These are phyloP conservation scores for Komagataella ulmi DNA, from an alignment of 805 yeast genomes.

Conservation along the genomic window DNA sequence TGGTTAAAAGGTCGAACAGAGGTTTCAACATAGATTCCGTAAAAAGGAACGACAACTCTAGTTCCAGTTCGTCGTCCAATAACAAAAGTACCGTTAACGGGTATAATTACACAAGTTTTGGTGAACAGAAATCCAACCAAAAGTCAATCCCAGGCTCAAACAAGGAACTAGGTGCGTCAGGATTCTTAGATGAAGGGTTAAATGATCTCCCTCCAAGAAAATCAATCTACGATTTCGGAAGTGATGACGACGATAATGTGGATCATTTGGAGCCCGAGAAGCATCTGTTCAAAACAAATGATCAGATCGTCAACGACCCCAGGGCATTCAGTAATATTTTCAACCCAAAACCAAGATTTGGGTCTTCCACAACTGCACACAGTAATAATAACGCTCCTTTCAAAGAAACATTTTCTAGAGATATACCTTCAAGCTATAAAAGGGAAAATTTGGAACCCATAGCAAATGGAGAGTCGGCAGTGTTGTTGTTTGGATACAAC, in stretches of 20 bases:
- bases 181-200: constrained; percentile 8
- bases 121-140: neutral
- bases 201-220: constrained; percentile 36
- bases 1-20: constrained; percentile 1
- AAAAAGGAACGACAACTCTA: neutral
- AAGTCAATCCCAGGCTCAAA: neutral
- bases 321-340: constrained; percentile 30
- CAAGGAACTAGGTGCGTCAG: neutral
- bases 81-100: neutral
- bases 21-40: neutral
- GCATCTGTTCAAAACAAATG: constrained; percentile 18
- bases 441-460: constrained; percentile 5
- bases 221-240: constrained; percentile 33
- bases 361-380: neutral
- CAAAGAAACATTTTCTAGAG: neutral
- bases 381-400: neutral
- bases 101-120: neutral
- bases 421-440: neutral
- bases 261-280: constrained; percentile 17
- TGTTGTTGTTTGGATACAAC: constrained; percentile 82
- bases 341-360: constrained; percentile 8
- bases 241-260: constrained; percentile 25
- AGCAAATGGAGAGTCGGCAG: constrained; percentile 38
- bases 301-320: constrained; percentile 20
- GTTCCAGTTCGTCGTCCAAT: neutral